Conservation (phyloP, 805 yeast species). For the Aciculoconidium aculeatum region DNA sequence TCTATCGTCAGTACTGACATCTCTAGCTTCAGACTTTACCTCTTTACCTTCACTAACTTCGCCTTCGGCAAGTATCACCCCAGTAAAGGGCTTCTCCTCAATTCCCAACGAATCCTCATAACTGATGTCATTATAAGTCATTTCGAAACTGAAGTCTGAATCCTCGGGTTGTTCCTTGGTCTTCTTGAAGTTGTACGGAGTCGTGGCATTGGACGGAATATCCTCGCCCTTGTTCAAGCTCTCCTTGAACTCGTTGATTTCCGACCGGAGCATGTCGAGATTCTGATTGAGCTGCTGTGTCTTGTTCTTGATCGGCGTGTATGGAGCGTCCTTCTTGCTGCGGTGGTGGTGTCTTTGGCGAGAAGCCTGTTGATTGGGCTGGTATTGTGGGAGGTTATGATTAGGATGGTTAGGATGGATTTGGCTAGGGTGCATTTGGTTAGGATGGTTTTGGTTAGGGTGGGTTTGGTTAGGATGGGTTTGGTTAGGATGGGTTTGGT, state of each 20-base stretch:
- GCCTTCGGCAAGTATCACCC: not conserved
- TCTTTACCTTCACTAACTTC: not conserved
- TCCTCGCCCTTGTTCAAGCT: slow-evolving; percentile 27
- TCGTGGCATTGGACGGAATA: slow-evolving; percentile 1
- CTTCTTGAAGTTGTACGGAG: not conserved
- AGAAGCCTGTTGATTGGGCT: not conserved
- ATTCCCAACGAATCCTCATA: slow-evolving; percentile 35
- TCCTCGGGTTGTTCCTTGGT: slow-evolving; percentile 10
- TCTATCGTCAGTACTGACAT: no score
- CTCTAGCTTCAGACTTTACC: no score
- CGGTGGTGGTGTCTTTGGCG: slow-evolving; percentile 4
- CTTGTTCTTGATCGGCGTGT: slow-evolving; percentile 16
- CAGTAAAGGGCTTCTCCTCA: slow-evolving; percentile 18
- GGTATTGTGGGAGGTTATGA: not conserved
- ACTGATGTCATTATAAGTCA: slow-evolving; percentile 33
- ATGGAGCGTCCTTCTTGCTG: slow-evolving; percentile 7
- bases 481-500: no score
- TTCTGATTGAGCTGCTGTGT: slow-evolving; percentile 35
- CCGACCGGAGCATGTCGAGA: slow-evolving; percentile 34
- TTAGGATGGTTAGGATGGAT: not conserved
- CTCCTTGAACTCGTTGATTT: slow-evolving; percentile 41
- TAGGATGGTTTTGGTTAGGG: no score
- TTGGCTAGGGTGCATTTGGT: no score
- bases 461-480: no score
- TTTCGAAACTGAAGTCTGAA: slow-evolving; percentile 35